phyloP scores from a whole-genome alignment of 2,329 filamentous ascomycete species.

The Pseudocercospora cruenta region DNA sequence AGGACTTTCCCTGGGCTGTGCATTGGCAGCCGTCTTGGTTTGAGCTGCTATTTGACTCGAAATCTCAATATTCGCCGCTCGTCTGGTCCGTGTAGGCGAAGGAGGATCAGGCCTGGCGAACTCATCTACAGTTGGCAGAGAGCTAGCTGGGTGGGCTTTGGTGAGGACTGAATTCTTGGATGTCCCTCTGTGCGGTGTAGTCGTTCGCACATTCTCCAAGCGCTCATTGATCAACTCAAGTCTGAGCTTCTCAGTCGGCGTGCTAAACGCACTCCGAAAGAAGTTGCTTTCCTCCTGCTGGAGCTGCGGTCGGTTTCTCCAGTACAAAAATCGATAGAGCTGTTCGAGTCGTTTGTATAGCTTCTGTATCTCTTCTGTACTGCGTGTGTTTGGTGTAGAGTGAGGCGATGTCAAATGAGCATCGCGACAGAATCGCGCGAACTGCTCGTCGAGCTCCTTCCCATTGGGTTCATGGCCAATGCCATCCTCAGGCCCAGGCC shows the following conservation, averaged over 20 bases:
- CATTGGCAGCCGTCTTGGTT: neutral
- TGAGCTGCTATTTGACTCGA: neutral
- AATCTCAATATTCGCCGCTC: neutral
- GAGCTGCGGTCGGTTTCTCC: conserved; percentile 10
- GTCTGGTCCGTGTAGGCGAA: neutral
- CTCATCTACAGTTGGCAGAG: neutral
- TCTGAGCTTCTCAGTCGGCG: neutral
- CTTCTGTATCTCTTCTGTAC: neutral
- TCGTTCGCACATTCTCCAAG: neutral
- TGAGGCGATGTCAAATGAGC: neutral
- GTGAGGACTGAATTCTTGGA: neutral
- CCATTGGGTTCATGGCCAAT: neutral
- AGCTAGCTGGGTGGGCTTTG: neutral
- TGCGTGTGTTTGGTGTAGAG: neutral
- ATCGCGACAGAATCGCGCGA: conserved; percentile 10
- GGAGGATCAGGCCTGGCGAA: neutral
- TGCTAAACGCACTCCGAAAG: conserved; percentile 1
- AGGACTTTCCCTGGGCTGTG: neutral
- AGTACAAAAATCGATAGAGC: conserved; percentile 8
- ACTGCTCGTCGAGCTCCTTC: neutral
- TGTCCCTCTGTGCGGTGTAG: neutral
- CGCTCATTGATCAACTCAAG: neutral
- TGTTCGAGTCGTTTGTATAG: neutral
- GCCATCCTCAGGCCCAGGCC: neutral
- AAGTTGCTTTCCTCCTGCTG: neutral